Conservation (phyloP, 2,329 filamentous ascomycete species). For the Seiridium unicorne region DNA sequence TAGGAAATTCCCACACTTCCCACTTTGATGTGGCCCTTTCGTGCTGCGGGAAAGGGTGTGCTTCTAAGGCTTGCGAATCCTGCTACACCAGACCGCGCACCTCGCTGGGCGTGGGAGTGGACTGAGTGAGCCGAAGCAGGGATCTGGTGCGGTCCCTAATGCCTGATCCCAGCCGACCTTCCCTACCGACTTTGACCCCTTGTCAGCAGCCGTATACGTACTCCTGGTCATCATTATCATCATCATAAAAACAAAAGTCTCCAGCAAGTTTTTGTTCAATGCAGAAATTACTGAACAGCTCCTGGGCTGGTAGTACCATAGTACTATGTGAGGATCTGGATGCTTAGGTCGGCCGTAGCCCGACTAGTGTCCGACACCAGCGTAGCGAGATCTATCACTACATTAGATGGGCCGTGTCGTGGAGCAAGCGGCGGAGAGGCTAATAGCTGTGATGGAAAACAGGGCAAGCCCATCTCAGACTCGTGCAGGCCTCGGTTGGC, state of each 20-base stretch:
- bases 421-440: not conserved
- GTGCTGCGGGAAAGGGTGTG: conserved; percentile 23
- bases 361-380: not conserved
- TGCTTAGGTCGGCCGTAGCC: not conserved
- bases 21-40: conserved; percentile 30
- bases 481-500: not conserved
- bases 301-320: not conserved
- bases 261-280: not conserved
- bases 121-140: not conserved
- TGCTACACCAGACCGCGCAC: not conserved
- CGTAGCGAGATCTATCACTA: not conserved
- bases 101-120: not conserved
- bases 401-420: not conserved
- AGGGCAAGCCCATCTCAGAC: not conserved
- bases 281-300: not conserved
- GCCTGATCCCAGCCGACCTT: not conserved
- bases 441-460: not conserved
- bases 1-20: conserved; percentile 25
- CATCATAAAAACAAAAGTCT: not conserved
- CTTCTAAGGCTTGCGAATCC: not conserved
- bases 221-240: not conserved
- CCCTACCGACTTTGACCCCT: not conserved
- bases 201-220: conserved; percentile 2
- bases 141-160: not conserved
- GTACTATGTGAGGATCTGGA: not conserved